Base-by-base conservation (phyloP, 139 green algal genomes). In the Asterochloris erici region DNA sequence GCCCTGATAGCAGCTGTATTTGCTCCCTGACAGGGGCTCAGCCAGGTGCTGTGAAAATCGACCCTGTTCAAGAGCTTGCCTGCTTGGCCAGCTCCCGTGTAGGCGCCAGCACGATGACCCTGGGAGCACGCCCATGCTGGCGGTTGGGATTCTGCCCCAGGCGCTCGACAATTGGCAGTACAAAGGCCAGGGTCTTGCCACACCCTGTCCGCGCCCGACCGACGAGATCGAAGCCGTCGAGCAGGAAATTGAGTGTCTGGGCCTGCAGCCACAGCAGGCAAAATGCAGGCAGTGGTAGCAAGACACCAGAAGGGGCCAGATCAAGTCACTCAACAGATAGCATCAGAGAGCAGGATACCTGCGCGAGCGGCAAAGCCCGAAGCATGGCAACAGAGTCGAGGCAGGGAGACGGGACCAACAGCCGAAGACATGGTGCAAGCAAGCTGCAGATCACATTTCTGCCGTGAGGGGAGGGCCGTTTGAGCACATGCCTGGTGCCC, bases 21-120 rank as follows among this genome's bases (percentile, higher is more conserved):
- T 54, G 2, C 38, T 54, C n/a, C n/a, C n/a, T n/a, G n/a, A n/a
- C n/a, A n/a, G n/a, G n/a, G n/a, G 38, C 38, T 54, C 38, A 54
- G 38, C 38, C 38, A 54, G 38, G 38, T 54, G 38, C 38, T 54
- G 2, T 6, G 38, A 54, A 2, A 2, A 54, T 54, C 38, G 38
- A 54, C 38, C 38, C 6, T 54, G 38, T 54, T 13, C 29, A 11
- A 12, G 12, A 29, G 26, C 87, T 6, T 73, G 95, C 94, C 93
- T 98, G 95, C 86, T 99, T 99, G 28, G 97, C 97, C 0, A 99
- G 95, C 93, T 99, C 97, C 38, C 97, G 89, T 0, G 97, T 99
- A 23, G 97, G 97, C 15, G 94, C 93, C 77, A 99, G 92, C 47
- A 98, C 93, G 29, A 98, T 93, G 62, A 98, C 95, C 23, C 79